Evolutionary conservation across 202 grass and related monocot species (phyloP).

Genomic region (Panicum virgatum): DNA sequence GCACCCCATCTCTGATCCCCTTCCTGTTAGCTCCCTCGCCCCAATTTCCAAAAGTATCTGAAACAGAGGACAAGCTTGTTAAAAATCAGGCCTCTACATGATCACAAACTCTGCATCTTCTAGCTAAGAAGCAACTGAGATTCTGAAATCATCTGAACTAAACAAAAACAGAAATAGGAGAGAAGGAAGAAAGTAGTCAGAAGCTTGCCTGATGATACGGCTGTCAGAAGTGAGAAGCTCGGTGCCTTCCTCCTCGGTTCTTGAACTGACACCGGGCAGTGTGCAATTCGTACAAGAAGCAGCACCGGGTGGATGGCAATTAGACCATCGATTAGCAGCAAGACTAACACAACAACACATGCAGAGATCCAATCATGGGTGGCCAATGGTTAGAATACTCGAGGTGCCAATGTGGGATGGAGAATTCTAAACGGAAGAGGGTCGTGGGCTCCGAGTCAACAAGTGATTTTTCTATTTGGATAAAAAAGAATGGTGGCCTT

Average conservation of each 20-base stretch:
- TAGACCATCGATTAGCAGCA: background rate
- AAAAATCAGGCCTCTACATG: background rate
- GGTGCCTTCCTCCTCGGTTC: constrained; percentile 10
- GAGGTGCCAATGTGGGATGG: constrained; percentile 20
- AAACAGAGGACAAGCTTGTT: background rate
- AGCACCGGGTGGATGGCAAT: background rate
- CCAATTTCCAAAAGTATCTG: constrained; percentile 41
- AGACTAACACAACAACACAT: constrained; percentile 28
- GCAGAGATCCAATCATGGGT: constrained; percentile 49
- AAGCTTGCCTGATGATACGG: constrained; percentile 23
- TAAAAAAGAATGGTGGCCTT: constrained; percentile 5
- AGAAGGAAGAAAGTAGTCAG: background rate
- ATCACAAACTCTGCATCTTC: background rate
- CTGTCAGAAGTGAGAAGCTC: background rate
- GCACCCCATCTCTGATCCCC: constrained; percentile 61
- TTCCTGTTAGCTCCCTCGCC: background rate
- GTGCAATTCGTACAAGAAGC: constrained; percentile 22
- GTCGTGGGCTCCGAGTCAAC: constrained; percentile 52
- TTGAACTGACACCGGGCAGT: constrained; percentile 3
- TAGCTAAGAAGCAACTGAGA: background rate
- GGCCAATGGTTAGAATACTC: constrained; percentile 20
- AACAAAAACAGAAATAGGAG: background rate
- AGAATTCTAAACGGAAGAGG: constrained; percentile 54
- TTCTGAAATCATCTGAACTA: background rate
- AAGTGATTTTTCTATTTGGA: constrained; percentile 40